These are phyloP conservation scores for Favolaschia claudopus DNA, from an alignment of 768 basidiomycete species.

Conservation along the genomic window DNA sequence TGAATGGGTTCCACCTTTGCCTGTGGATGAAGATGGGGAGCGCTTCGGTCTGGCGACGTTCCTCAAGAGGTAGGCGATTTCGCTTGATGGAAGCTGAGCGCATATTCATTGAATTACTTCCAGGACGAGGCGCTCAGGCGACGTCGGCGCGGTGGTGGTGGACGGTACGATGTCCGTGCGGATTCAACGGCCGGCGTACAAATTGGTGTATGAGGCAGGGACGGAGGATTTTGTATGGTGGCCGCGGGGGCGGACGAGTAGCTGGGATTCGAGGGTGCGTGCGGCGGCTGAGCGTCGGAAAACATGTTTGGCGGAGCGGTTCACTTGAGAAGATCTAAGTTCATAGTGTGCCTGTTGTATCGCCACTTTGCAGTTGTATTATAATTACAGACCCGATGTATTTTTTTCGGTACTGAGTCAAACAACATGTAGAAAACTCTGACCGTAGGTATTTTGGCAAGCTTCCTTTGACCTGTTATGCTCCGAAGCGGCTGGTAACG, in stretches of 20 bases:
- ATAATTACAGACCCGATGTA: too few species aligned
- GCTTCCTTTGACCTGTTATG: too few species aligned
- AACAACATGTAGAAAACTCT: too few species aligned
- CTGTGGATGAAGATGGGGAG: slow-evolving; percentile 38
- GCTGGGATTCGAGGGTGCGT: slow-evolving; percentile 27
- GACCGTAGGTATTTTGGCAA: too few species aligned
- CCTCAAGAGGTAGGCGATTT: slow-evolving; percentile 62
- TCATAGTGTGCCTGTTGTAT: too few species aligned
- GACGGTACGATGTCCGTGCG: slow-evolving; percentile 57
- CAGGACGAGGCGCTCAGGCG: slow-evolving; percentile 50
- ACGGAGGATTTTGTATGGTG: slow-evolving; percentile 65
- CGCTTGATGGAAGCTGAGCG: slow-evolving; percentile 29
- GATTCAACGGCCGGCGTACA: slow-evolving; percentile 68
- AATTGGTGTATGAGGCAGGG: slow-evolving; percentile 71
- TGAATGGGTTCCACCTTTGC: slow-evolving; percentile 65
- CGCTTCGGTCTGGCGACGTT: slow-evolving; percentile 49
- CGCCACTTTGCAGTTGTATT: too few species aligned
- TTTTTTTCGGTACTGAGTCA: too few species aligned
- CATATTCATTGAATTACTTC: slow-evolving; percentile 56
- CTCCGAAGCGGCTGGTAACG: too few species aligned
- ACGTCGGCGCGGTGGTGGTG: slow-evolving; percentile 48
- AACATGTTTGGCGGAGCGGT: slow-evolving; percentile 15
- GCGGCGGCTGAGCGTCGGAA: slow-evolving; percentile 40
- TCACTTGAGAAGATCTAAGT: too few species aligned
- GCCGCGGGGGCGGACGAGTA: slow-evolving; percentile 36